Evolutionary conservation across 2,329 filamentous ascomycete genomes (phyloP).

Genomic region (Aspergillus tanneri): DNA sequence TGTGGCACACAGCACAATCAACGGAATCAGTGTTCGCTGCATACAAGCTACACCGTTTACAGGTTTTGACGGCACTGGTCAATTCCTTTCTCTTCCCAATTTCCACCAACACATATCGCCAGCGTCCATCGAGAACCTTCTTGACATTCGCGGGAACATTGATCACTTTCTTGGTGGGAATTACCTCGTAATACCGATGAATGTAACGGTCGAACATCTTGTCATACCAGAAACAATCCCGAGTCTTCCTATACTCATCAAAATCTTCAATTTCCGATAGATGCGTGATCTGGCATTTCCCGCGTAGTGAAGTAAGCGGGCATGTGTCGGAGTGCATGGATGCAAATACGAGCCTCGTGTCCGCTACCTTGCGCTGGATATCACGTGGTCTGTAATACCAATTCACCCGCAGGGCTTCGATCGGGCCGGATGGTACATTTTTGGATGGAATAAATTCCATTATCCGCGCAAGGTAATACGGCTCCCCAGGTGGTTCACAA

Average conservation of each 20-base stretch:
- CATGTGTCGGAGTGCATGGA: conserved; percentile 99
- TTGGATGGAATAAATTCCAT: conserved; percentile 94
- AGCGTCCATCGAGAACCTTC: conserved; percentile 90
- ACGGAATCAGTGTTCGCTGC: conserved; percentile 95
- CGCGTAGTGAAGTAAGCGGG: conserved; percentile 85
- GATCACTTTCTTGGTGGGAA: conserved; percentile 87
- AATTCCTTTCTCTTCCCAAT: conserved; percentile 90
- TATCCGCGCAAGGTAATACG: conserved; percentile 94
- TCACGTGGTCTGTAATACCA: conserved; percentile 98
- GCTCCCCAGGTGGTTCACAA: conserved; percentile 94
- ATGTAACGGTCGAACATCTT: conserved; percentile 98
- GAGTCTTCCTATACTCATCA: conserved; percentile 77
- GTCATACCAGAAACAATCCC: conserved; percentile 94
- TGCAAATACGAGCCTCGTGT: conserved; percentile 87
- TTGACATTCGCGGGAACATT: conserved; percentile 96
- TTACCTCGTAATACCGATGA: conserved; percentile 94
- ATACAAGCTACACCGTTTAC: conserved; percentile 87
- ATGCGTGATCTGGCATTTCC: conserved; percentile 89
- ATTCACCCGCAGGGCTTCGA: conserved; percentile 89
- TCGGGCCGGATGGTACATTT: conserved; percentile 68
- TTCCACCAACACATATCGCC: conserved; percentile 95
- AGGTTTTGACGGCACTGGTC: conserved; percentile 92
- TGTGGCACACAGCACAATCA: conserved; percentile 90
- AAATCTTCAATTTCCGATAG: conserved; percentile 79
- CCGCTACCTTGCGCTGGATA: conserved; percentile 85